Evolutionary conservation across 2,329 filamentous ascomycete genomes (phyloP), one percentile per base, ranked within the genome.

Genomic region (Macrophomina pseudophaseolina): DNA sequence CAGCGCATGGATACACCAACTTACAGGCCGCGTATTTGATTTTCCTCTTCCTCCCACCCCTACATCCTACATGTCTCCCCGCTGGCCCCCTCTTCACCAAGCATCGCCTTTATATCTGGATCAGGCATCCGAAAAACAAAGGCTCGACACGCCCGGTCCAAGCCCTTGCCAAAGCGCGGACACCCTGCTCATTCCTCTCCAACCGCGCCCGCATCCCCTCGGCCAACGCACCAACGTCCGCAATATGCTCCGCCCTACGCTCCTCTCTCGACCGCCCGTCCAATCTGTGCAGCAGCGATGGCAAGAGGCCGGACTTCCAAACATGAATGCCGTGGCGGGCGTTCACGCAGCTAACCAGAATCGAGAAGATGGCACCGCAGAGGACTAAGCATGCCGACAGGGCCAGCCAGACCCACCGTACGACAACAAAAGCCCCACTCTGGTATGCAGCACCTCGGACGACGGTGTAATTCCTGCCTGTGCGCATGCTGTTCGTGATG

Each of bases 251-350:
- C 9, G 16, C 42, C 5, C 58, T 38, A 23, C 18, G 40, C 40
- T 49, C 44, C 23, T 48, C 23, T 9, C 18, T 18, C 5, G 7
- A 32, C 58, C 58, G 49, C 11, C 28, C 40, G 2, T 53, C 46
- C 14, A 52, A 11, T n/a, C 35, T 12, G 18, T 53, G 46, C 14
- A 64, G 30, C 2, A 64, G n/a, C 12, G 40, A 11, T 16, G 46
- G 46, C 32, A 64, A 28, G 33, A 53, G 32, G n/a, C 60, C 40
- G 4, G 60, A 52, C 18, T 64, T 52, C 60, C 60, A 64, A 8
- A 53, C 6, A n/a, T 46, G 60, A 2, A 23, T 14, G 32, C 46
- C 18, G 12, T 51, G 18, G 12, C 48, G 23, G 12, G 14, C 12
- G 46, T 52, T 64, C 1, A 28, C 7, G 6, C 16, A 14, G 16